A percentile compares a stretch with the other conserved stretches of the same genome.
These are phyloP conservation scores for Talaromyces stipitatus DNA, from an alignment of 495 filamentous ascomycete species.

Conservation along the genomic window DNA sequence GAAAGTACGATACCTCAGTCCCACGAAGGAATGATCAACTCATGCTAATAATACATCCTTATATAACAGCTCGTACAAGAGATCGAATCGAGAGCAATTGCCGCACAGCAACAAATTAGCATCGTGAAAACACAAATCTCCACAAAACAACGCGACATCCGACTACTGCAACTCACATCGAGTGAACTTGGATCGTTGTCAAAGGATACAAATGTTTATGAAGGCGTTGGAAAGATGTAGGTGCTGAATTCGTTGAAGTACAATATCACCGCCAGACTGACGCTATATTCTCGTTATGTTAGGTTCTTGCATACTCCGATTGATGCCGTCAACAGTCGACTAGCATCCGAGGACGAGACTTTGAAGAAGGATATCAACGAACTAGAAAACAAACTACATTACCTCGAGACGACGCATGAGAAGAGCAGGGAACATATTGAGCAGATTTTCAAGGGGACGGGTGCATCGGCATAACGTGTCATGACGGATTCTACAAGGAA, in stretches of 20 bases:
- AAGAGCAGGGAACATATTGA: conserved; percentile 87
- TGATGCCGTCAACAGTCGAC: conserved; percentile 61
- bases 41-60: conserved; percentile 6
- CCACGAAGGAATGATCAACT: neutral
- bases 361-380: conserved; percentile 68
- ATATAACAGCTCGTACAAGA: conserved; percentile 73
- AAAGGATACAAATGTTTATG: conserved; percentile 76
- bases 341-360: conserved; percentile 67
- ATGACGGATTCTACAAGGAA: neutral
- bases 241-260: conserved; percentile 17
- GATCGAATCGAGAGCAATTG: conserved; percentile 80
- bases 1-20: conserved; percentile 55
- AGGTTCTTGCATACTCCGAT: conserved; percentile 87
- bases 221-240: conserved; percentile 95
- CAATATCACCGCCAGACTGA: neutral
- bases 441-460: conserved; percentile 57
- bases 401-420: conserved; percentile 89
- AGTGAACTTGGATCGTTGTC: conserved; percentile 74
- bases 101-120: conserved; percentile 85
- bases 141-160: conserved; percentile 78
- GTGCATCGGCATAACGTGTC: neutral
- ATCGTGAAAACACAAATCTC: conserved; percentile 81
- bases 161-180: conserved; percentile 80
- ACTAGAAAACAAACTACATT: conserved; percentile 84
- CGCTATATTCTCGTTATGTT: neutral